A percentile compares a stretch with the other conserved stretches of the same genome.
Conservation (phyloP, 2,329 filamentous ascomycete species). For the Microdochium paspali region DNA sequence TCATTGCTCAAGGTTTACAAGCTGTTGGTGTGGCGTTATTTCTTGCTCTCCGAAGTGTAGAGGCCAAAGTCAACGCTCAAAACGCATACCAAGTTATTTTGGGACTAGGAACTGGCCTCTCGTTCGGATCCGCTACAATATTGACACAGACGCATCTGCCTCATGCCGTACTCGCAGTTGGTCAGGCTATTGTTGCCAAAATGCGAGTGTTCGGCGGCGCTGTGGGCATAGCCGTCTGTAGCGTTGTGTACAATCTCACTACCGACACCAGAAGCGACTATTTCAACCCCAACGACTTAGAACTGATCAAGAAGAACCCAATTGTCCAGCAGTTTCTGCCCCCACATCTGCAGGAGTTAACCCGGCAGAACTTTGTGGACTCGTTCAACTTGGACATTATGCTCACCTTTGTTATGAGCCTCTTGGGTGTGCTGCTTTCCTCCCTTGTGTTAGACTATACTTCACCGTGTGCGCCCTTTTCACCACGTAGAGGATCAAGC, state of each 20-base stretch:
- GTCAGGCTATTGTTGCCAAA: slow-evolving; percentile 51
- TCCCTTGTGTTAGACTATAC: slow-evolving; percentile 32
- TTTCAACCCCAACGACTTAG: slow-evolving; percentile 23
- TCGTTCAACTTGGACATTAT: slow-evolving; percentile 34
- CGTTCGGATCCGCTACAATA: slow-evolving; percentile 46
- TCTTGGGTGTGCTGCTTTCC: slow-evolving; percentile 31
- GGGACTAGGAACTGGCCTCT: slow-evolving; percentile 49
- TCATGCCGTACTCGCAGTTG: slow-evolving; percentile 41
- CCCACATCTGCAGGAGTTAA: slow-evolving; percentile 5
- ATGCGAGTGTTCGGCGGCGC: slow-evolving; percentile 50
- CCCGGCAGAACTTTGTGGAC: slow-evolving; percentile 22
- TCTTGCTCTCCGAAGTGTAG: slow-evolving; percentile 27
- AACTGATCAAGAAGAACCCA: slow-evolving; percentile 33
- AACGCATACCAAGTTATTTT: slow-evolving; percentile 48
- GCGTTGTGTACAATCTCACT: slow-evolving; percentile 44
- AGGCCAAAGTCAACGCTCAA: slow-evolving; percentile 26
- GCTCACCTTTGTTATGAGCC: slow-evolving; percentile 34
- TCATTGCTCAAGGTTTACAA: slow-evolving; percentile 40
- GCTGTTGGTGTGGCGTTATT: slow-evolving; percentile 42
- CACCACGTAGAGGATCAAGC: neutral
- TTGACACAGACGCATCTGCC: slow-evolving; percentile 44
- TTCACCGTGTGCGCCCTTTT: slow-evolving; percentile 22
- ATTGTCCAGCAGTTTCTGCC: slow-evolving; percentile 26
- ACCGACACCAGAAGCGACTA: slow-evolving; percentile 24
- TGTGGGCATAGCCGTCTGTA: slow-evolving; percentile 48